phyloP scores from a whole-genome alignment of 2,329 filamentous ascomycete species.

The Botryotinia narcissicola region DNA sequence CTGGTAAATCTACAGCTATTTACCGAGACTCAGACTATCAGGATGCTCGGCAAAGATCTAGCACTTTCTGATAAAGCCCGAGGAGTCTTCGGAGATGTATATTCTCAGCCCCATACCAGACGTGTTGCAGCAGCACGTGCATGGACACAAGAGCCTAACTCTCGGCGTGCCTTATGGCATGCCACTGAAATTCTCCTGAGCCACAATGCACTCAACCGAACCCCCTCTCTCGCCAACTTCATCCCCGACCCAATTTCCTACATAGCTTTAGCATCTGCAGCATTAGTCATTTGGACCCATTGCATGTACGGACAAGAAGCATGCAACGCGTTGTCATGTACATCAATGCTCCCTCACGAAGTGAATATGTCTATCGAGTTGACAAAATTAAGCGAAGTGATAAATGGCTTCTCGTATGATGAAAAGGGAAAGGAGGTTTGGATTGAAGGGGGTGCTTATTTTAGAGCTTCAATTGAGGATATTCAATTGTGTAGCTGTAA shows the following conservation, averaged over 20 bases:
- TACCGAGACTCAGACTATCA: constrained; percentile 39
- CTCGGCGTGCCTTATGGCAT: constrained; percentile 40
- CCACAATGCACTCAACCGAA: constrained; percentile 22
- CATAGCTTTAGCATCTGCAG: constrained; percentile 38
- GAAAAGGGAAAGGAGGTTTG: constrained; percentile 28
- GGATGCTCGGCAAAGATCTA: constrained; percentile 33
- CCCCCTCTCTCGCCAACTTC: constrained; percentile 13
- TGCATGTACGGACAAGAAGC: constrained; percentile 35
- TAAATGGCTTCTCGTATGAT: neutral
- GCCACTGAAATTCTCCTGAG: constrained; percentile 38
- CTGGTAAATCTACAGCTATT: constrained; percentile 42
- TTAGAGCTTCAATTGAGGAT: constrained; percentile 32
- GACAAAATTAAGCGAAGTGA: constrained; percentile 30
- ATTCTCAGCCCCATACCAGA: constrained; percentile 23
- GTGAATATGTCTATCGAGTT: constrained; percentile 28
- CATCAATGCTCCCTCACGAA: neutral
- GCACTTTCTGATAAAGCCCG: neutral
- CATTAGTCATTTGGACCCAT: constrained; percentile 42
- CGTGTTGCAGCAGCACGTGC: constrained; percentile 30
- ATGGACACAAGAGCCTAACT: constrained; percentile 38
- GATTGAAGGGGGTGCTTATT: constrained; percentile 26
- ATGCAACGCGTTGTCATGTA: constrained; percentile 28
- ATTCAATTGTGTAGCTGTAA: constrained; percentile 40
- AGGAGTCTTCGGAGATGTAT: constrained; percentile 6
- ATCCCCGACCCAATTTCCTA: constrained; percentile 40